Base-by-base conservation (phyloP, 441 rosid species). In the Rhodomyrtus psidioides region DNA sequence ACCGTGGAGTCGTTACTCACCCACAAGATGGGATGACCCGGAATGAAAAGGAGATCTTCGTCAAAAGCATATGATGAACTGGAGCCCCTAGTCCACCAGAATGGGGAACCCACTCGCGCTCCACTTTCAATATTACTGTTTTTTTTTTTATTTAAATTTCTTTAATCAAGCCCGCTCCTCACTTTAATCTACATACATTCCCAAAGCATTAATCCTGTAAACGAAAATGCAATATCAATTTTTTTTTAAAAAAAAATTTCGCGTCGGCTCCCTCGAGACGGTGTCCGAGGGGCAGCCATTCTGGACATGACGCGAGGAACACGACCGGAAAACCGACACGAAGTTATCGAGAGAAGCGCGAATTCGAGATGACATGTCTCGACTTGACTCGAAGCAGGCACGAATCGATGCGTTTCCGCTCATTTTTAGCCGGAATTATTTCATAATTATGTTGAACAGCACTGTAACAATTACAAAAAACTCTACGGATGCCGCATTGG, bases 341-440 rank as follows among this genome's bases (percentile, higher is more conserved):
- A 12, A 65, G 39, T 19, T 34, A 9, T 1, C 6, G 7, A 30
- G 76, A 62, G 7, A 17, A 62, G 6, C 8, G 2, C 13, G 0
- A 16, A 17, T 62, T 62, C 7, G 6, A 8, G 17, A 16, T 0
- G 1, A 0, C 49, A 39, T 2, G 2, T 70, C n/a, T 0, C 0
- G 8, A 10, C 49, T 7, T 1, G 5, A 70, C 49, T 12, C n/a
- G 2, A 5, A 39, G 3, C 1, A 1, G 79, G 6, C 9, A 1
- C 1, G n/a, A 5, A 6, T 39, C 1, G 9, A 39, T 26, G 5
- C 4, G 24, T 9, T 34, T 34, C 5, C 0, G 6, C 4, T 30
- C 13, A 0, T 17, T 65, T 30, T 65, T 9, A 19, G 2, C 5
- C 4, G 39, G 16, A 17, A 30, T 65, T 2, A 34, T 42, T 34